Conservation (phyloP, 2,329 filamentous ascomycete species). For the Aspergillus amoenus region DNA sequence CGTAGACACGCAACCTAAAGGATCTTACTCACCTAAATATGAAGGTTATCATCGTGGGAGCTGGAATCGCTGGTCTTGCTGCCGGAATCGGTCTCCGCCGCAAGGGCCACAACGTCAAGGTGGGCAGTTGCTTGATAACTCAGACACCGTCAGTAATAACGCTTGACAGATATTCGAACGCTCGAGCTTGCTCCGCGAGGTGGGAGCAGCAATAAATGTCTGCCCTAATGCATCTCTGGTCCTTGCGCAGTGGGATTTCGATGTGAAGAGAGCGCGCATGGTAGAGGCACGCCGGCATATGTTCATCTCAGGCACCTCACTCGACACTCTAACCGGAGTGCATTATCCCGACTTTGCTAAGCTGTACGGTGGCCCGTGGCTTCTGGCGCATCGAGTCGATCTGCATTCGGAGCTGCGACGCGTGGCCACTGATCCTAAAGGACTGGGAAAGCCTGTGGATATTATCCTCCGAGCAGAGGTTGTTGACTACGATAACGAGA, state of each 20-base stretch:
- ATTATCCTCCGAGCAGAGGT: constrained; percentile 24
- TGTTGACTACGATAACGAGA: constrained; percentile 20
- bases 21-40: background rate
- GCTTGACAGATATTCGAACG: constrained; percentile 9
- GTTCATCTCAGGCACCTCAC: background rate
- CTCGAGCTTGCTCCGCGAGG: constrained; percentile 18
- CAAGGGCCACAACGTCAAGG: constrained; percentile 5
- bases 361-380: constrained; percentile 5
- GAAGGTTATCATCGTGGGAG: constrained; percentile 8
- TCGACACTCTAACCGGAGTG: background rate
- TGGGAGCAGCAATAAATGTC: constrained; percentile 30
- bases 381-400: constrained; percentile 19
- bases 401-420: constrained; percentile 19
- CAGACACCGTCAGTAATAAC: background rate
- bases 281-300: background rate
- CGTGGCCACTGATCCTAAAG: constrained; percentile 7
- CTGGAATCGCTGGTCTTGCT: constrained; percentile 5
- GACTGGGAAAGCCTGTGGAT: constrained; percentile 8
- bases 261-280: constrained; percentile 4
- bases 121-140: background rate
- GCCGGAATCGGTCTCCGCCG: constrained; percentile 5
- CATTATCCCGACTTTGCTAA: background rate
- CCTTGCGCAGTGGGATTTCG: constrained; percentile 26
- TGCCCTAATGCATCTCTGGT: constrained; percentile 28
- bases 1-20: background rate